phyloP scores from a whole-genome alignment of 148 eudicot genomes.

The Mesembryanthemum crystallinum region DNA sequence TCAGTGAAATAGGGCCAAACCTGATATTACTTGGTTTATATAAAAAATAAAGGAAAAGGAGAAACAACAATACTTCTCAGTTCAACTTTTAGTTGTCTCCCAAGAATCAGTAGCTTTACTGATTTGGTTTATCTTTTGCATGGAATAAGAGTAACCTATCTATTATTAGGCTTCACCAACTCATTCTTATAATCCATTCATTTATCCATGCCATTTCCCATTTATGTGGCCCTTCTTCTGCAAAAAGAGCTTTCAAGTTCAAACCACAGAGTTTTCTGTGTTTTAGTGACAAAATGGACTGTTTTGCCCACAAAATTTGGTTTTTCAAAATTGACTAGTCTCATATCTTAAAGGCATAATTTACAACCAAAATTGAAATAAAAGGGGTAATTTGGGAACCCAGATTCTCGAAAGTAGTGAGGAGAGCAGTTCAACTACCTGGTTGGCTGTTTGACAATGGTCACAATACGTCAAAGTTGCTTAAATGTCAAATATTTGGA shows the following conservation, averaged over 20 bases:
- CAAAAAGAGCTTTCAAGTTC: conserved; percentile 13
- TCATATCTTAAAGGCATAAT: neutral
- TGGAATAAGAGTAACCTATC: neutral
- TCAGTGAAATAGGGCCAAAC: too few species aligned
- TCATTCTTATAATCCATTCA: neutral
- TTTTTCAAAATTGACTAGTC: neutral
- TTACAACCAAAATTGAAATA: neutral
- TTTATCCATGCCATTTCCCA: neutral
- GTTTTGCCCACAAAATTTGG: conserved; percentile 1
- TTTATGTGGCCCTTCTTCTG: conserved; percentile 18
- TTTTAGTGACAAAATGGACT: too few species aligned
- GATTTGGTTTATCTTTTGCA: neutral
- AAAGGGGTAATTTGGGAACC: conserved; percentile 5
- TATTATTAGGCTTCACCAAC: neutral
- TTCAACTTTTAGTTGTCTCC: neutral
- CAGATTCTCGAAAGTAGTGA: conserved; percentile 4
- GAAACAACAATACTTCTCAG: too few species aligned
- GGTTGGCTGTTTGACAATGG: conserved; percentile 23
- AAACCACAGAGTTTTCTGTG: neutral
- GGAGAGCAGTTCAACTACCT: conserved; percentile 30
- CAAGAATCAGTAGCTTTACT: neutral
- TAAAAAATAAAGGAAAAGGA: too few species aligned
- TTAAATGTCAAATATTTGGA: conserved; percentile 10
- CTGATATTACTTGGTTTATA: too few species aligned
- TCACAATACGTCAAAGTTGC: neutral